Evolutionary conservation across 1,284 basidiomycete genomes (phyloP).

Genomic region (Ceratobasidium sp.): DNA sequence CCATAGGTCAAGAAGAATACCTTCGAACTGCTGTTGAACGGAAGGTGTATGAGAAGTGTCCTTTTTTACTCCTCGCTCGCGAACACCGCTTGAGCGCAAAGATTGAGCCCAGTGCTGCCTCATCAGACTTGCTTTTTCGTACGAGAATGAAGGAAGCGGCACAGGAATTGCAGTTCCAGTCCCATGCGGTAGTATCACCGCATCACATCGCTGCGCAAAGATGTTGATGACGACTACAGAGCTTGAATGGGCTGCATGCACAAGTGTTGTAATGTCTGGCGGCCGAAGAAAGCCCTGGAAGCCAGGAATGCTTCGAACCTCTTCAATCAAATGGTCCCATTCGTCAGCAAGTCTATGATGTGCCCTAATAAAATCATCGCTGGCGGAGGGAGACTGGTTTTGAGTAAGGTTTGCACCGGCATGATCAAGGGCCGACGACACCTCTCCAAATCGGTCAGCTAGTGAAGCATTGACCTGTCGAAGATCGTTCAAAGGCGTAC

Average conservation of each 20-base stretch:
- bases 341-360: constrained; percentile 6
- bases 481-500: constrained; percentile 54
- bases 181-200: background rate
- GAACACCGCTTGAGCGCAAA: background rate
- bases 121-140: background rate
- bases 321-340: constrained; percentile 1
- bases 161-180: background rate
- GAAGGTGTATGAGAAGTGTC: background rate
- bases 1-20: background rate
- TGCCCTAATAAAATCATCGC: background rate
- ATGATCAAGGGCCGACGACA: constrained; percentile 48
- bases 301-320: background rate
- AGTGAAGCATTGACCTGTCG: background rate
- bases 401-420: constrained; percentile 24
- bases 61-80: background rate
- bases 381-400: background rate
- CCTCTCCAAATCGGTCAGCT: background rate
- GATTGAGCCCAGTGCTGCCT: background rate
- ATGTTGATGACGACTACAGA: background rate
- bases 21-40: background rate
- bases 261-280: background rate
- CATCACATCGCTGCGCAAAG: background rate
- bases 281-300: background rate
- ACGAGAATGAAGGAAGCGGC: background rate
- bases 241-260: background rate